Evolutionary conservation across 1,284 basidiomycete genomes (phyloP), one percentile per base, ranked within the genome.

Genomic region (Ganoderma resinaceum): DNA sequence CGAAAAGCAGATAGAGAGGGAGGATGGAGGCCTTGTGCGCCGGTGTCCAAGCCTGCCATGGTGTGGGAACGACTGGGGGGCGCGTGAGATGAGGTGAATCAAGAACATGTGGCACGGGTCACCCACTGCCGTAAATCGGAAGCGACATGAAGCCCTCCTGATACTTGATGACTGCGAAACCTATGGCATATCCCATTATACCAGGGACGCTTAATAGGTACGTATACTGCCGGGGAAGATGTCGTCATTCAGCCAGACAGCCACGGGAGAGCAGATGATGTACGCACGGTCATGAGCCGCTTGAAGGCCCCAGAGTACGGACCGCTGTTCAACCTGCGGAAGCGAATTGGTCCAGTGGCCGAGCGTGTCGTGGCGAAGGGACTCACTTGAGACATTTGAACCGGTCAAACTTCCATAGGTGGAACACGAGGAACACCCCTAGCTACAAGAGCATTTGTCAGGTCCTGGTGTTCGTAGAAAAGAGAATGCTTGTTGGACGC

Each of bases 381-480:
- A 76, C 86, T 73, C 72, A 91, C 91, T 76, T 87, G 59, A 93
- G 77, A 77, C 91, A 93, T 73, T 85, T 87, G 82, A 94, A 94
- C 62, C 85, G 83, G 77, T 94, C 92, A 76, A 91, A 94, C 4
- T 88, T 89, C 90, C 91, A 94, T 52, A 94, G 79, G 76, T 94
- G 92, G 74, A 86, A 91, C 2, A 92, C 31, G 6, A 93, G 82
- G 76, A 94, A 93, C 5, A 74, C 71, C 4, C 85, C 86, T 5
- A 92, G 80, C 91, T 93, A 68, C 4, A n/a, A 20, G 31, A 31
- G 23, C 8, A 8, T 8, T 23, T 8, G 31, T 59, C 8, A 26
- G 66, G 31, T 35, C 31, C 11, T 23, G 14, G 16, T 57, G 9
- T 31, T 29, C 55, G 9, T 33, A 16, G 52, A 31, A 11, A 26